Conservation (phyloP, 2,329 filamentous ascomycete species). For the Neodidymelliopsis sp. region DNA sequence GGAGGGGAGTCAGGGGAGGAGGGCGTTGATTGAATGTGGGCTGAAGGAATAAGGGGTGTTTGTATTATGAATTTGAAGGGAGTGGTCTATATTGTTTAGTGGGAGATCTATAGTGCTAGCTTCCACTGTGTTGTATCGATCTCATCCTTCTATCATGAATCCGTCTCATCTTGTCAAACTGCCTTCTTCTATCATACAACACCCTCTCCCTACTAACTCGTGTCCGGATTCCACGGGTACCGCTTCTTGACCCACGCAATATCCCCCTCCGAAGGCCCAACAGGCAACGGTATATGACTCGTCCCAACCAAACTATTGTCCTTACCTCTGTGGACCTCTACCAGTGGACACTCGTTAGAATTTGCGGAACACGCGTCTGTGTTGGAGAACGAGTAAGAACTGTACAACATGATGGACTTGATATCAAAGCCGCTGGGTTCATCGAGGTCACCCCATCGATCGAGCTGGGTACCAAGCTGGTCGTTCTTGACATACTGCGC, state of each 20-base stretch:
- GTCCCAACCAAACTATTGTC: neutral
- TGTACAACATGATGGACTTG: constrained; percentile 12
- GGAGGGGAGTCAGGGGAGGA: too few relatives aligned
- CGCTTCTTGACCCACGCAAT: constrained; percentile 9
- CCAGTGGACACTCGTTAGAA: neutral
- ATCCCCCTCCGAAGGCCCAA: neutral
- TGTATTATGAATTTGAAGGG: too few relatives aligned
- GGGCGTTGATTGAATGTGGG: too few relatives aligned
- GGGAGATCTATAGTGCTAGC: too few relatives aligned
- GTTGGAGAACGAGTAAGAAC: neutral
- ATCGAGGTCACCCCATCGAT: neutral
- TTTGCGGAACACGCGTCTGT: neutral
- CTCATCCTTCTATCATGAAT: too few relatives aligned
- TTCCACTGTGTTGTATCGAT: too few relatives aligned
- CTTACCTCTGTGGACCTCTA: neutral
- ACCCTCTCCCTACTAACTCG: too few relatives aligned
- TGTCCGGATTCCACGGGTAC: constrained; percentile 6
- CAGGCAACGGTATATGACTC: neutral
- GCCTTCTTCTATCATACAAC: too few relatives aligned
- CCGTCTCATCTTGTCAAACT: too few relatives aligned
- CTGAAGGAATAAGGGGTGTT: too few relatives aligned
- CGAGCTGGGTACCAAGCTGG: too few relatives aligned
- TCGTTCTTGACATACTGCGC: neutral
- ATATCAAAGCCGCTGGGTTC: constrained; percentile 12
- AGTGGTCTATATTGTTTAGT: too few relatives aligned